Conservation (phyloP, 768 basidiomycete genomes). For the Daedaleopsis sinensis region DNA sequence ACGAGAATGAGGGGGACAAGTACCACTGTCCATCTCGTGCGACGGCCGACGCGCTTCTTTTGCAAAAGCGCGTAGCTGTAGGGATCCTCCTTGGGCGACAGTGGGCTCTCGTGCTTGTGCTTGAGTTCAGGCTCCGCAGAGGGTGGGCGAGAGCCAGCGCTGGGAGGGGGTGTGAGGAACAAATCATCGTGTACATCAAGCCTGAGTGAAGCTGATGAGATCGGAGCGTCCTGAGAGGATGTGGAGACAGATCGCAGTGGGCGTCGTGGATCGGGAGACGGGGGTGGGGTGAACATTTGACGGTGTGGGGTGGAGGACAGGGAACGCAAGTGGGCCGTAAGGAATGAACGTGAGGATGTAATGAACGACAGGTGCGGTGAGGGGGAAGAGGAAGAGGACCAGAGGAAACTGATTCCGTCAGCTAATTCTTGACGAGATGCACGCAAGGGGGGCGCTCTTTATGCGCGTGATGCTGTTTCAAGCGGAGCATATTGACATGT, state of each 20-base stretch:
- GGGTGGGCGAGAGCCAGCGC: conserved; percentile 8
- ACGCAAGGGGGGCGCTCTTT: not conserved
- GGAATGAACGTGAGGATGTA: conserved; percentile 18
- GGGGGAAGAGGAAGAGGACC: conserved; percentile 5
- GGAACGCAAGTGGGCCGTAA: conserved; percentile 7
- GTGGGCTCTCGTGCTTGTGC: not conserved
- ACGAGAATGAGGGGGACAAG: conserved; percentile 59
- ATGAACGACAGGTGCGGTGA: conserved; percentile 11
- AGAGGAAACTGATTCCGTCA: not conserved
- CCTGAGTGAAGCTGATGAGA: conserved; percentile 3
- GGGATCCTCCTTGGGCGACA: conserved; percentile 14
- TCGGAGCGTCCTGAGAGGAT: conserved; percentile 4
- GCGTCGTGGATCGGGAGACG: conserved; percentile 28
- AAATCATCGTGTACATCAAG: conserved; percentile 9
- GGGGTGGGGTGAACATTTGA: conserved; percentile 45
- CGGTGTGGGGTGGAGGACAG: not conserved
- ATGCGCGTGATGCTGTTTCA: conserved; percentile 16
- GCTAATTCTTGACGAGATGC: not conserved
- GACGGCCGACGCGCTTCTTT: conserved; percentile 49
- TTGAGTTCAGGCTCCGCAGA: not conserved
- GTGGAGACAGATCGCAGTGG: conserved; percentile 6
- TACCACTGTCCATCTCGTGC: conserved; percentile 53
- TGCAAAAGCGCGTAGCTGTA: conserved; percentile 5
- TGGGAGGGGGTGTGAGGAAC: conserved; percentile 6
- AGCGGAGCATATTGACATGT: conserved; percentile 7